Conservation (phyloP, 495 filamentous ascomycete species). For the Penicillium maclennaniae region DNA sequence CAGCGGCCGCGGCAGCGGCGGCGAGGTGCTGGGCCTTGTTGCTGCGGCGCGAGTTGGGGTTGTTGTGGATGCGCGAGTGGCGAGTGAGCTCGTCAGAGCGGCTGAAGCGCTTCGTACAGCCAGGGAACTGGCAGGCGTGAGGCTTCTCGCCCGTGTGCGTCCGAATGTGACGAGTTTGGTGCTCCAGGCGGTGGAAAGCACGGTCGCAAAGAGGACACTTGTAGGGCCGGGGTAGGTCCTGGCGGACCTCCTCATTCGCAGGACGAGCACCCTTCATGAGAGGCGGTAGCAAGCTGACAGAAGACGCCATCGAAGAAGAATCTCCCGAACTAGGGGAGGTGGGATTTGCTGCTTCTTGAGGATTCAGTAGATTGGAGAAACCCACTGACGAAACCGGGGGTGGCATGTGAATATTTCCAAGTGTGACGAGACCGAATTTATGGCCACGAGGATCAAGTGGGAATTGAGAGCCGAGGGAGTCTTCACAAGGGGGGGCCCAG, state of each 20-base stretch:
- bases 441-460: slow-evolving; percentile 8
- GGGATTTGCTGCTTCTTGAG: slow-evolving; percentile 35
- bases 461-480: slow-evolving; percentile 23
- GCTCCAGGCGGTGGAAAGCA: slow-evolving; percentile 96
- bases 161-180: slow-evolving; percentile 95
- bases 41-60: slow-evolving; percentile 91
- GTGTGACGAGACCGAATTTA: slow-evolving; percentile 25
- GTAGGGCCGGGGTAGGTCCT: slow-evolving; percentile 92
- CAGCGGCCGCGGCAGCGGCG: slow-evolving; percentile 51
- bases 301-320: slow-evolving; percentile 60
- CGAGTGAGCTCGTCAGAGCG: slow-evolving; percentile 94
- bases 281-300: slow-evolving; percentile 63
- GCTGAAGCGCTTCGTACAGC: slow-evolving; percentile 96
- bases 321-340: slow-evolving; percentile 23
- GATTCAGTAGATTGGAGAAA: slow-evolving; percentile 77
- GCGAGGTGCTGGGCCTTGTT: slow-evolving; percentile 77
- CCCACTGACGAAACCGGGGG: slow-evolving; percentile 66
- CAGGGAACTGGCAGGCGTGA: slow-evolving; percentile 88
- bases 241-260: slow-evolving; percentile 52
- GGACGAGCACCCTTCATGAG: slow-evolving; percentile 64
- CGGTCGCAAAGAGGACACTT: slow-evolving; percentile 98
- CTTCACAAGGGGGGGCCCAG: slow-evolving; percentile 22
- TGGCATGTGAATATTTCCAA: slow-evolving; percentile 61
- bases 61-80: slow-evolving; percentile 98
- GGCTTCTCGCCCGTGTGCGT: slow-evolving; percentile 99